phyloP scores from a whole-genome alignment of 495 filamentous ascomycete genomes.

The Chlorociboria aeruginascens region DNA sequence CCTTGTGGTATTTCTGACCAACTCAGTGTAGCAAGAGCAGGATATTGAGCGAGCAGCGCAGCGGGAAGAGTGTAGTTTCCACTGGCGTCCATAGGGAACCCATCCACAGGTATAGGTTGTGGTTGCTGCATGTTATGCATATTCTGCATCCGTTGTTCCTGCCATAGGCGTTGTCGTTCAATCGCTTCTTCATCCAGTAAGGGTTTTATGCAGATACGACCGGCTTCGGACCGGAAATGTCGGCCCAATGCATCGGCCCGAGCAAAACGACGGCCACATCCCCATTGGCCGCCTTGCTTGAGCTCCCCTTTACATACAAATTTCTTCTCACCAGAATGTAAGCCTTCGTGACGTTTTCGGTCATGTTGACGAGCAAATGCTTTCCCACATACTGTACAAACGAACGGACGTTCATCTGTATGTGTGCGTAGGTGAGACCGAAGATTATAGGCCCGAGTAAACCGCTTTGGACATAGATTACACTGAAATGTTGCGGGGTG shows the following conservation, averaged over 20 bases:
- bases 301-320: slow-evolving; percentile 92
- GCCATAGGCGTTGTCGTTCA: slow-evolving; percentile 56
- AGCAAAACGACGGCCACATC: slow-evolving; percentile 86
- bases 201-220: slow-evolving; percentile 90
- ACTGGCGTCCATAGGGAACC: slow-evolving; percentile 38
- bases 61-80: slow-evolving; percentile 66
- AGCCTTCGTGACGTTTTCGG: slow-evolving; percentile 79
- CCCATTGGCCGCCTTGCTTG: slow-evolving; percentile 73
- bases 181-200: slow-evolving; percentile 80
- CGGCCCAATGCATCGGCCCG: slow-evolving; percentile 90
- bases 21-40: slow-evolving; percentile 47
- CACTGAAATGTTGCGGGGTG: slow-evolving; percentile 92
- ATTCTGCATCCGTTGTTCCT: slow-evolving; percentile 52
- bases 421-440: slow-evolving; percentile 88
- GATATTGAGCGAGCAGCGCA: slow-evolving; percentile 82
- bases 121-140: slow-evolving; percentile 35
- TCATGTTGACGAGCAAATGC: slow-evolving; percentile 93
- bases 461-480: slow-evolving; percentile 72
- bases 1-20: slow-evolving; percentile 20
- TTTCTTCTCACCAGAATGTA: slow-evolving; percentile 91
- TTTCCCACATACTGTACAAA: slow-evolving; percentile 94
- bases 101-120: slow-evolving; percentile 34
- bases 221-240: slow-evolving; percentile 95
- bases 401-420: slow-evolving; percentile 85
- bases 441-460: slow-evolving; percentile 81